Evolutionary conservation across 163 green algal species (phyloP).

Genomic region (Scenedesmus sp.): DNA sequence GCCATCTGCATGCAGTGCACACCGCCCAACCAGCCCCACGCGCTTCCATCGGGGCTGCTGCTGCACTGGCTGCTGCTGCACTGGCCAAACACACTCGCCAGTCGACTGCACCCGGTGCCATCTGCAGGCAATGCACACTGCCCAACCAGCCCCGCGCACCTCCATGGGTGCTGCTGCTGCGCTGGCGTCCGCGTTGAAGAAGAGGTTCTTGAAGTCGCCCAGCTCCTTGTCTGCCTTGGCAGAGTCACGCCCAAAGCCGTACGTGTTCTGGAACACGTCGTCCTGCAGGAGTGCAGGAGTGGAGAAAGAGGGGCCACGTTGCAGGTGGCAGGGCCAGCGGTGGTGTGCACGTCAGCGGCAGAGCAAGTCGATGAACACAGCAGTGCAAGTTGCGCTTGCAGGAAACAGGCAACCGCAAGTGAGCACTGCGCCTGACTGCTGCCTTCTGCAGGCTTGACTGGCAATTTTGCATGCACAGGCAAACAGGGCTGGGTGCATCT

Average conservation of each 20-base stretch:
- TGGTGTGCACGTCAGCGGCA: background rate
- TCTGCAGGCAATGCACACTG: background rate
- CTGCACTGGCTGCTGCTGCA: background rate
- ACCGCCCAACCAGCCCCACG: background rate
- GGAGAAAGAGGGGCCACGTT: background rate
- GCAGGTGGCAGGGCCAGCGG: background rate
- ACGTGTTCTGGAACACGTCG: slow-evolving; percentile 90
- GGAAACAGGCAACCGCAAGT: too few species aligned
- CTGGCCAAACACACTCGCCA: background rate
- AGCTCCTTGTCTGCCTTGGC: slow-evolving; percentile 54
- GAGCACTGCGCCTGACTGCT: too few species aligned
- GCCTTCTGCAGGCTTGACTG: too few species aligned
- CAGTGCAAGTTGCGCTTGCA: too few species aligned
- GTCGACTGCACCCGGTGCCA: background rate
- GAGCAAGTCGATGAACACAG: too few species aligned
- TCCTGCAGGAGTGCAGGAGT: slow-evolving; percentile 54
- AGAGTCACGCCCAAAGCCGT: slow-evolving; percentile 69
- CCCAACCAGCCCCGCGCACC: background rate
- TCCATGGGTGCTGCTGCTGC: slow-evolving; percentile 29
- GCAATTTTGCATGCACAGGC: too few species aligned
- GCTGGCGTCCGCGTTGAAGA: slow-evolving; percentile 45
- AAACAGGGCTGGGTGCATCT: background rate
- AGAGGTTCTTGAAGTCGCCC: slow-evolving; percentile 49
- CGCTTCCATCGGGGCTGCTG: background rate
- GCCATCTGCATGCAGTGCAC: background rate